Percentiles rank a stretch among this genome's conserved stretches.
Conservation (phyloP, 352 stramenopile genomes). For the Phytophthora brassicae region DNA sequence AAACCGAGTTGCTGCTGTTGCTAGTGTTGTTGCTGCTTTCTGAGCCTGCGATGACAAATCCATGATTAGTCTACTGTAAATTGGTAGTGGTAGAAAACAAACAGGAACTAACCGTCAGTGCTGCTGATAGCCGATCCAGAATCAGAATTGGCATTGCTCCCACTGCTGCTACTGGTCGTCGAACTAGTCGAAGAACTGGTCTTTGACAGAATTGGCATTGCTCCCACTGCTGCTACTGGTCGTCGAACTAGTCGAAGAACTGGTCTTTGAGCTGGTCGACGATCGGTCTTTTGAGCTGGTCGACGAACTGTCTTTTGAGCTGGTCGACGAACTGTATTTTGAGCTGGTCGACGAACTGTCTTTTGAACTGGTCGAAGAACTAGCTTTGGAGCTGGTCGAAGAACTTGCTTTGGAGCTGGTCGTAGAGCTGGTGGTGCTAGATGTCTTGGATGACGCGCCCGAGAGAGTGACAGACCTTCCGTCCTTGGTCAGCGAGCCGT, state of each 20-base stretch:
- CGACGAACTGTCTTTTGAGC: too few species aligned
- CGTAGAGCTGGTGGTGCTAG: conserved; percentile 5
- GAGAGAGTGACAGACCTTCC: conserved; percentile 36
- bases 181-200: conserved; percentile 7
- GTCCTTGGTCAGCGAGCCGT: conserved; percentile 59
- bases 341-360: neutral
- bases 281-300: conserved; percentile 15
- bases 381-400: neutral
- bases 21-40: conserved; percentile 15
- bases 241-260: conserved; percentile 12
- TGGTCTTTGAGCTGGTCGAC: too few species aligned
- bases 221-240: too few species aligned
- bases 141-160: conserved; percentile 19
- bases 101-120: conserved; percentile 18
- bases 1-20: conserved; percentile 4
- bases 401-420: conserved; percentile 3
- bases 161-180: neutral
- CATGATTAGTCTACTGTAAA: conserved; percentile 16
- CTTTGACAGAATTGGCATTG: too few species aligned
- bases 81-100: conserved; percentile 6
- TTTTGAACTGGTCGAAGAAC: conserved; percentile 9
- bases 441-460: conserved; percentile 4
- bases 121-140: conserved; percentile 8
- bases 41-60: conserved; percentile 29
- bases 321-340: conserved; percentile 6